Percentiles rank a stretch among this genome's conserved stretches.
Evolutionary conservation across 164 flowering plant species (phyloP).

Genomic region (Magnolia sinica): DNA sequence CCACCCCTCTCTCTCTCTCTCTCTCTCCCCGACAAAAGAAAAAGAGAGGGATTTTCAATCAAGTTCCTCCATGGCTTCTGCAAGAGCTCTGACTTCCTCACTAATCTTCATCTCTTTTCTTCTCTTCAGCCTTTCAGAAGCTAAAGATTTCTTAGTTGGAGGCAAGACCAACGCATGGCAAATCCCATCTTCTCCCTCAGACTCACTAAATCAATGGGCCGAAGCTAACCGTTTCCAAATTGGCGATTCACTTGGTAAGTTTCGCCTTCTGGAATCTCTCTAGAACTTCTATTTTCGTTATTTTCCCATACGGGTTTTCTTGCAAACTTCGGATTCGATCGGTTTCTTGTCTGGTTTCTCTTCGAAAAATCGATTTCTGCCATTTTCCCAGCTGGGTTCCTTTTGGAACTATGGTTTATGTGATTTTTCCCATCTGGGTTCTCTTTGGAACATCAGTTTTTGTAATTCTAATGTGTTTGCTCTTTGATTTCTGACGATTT

Average conservation of each 20-base stretch:
- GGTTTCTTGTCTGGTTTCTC: not conserved
- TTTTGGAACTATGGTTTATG: not conserved
- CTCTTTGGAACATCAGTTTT: not conserved
- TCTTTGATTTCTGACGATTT: not conserved
- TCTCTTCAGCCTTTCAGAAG: constrained; percentile 27
- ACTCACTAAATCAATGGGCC: constrained; percentile 54
- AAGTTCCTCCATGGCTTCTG: constrained; percentile 2
- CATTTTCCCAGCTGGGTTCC: not conserved
- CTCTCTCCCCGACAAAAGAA: not conserved
- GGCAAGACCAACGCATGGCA: constrained; percentile 47
- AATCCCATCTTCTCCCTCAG: constrained; percentile 38
- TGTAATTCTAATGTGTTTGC: too few relatives aligned
- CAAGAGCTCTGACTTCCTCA: not conserved
- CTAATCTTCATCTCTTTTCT: constrained; percentile 13
- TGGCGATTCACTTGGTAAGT: constrained; percentile 51
- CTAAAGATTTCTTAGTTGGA: constrained; percentile 39
- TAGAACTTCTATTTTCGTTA: not conserved
- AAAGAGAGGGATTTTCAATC: not conserved
- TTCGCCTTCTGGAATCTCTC: not conserved
- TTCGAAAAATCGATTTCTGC: not conserved
- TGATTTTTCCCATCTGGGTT: not conserved
- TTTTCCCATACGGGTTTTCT: not conserved
- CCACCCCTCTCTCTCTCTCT: constrained; percentile 2
- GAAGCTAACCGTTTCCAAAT: constrained; percentile 34
- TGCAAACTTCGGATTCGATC: not conserved